Evolutionary conservation across 2,329 filamentous ascomycete species (phyloP), one percentile per base, ranked within the genome.

Genomic region (Gnomoniopsis sp.): DNA sequence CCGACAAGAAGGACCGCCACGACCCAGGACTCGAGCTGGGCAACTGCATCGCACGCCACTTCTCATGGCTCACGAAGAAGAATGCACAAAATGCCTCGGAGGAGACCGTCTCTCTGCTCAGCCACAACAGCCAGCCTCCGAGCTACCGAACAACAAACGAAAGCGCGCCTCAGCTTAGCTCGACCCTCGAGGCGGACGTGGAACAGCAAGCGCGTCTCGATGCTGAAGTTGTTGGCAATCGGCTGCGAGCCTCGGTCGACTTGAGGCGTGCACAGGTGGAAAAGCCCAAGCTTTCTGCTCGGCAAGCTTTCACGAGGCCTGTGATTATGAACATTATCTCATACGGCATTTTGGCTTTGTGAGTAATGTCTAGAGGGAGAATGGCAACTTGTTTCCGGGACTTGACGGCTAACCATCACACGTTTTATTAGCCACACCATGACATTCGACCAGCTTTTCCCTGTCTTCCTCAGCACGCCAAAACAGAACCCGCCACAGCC

Each of bases 261-360:
- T 12, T 62, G 65, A 19, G 66, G 64, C n/a, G 62, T 77, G 47
- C 72, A 77, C 53, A 85, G 41, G 44, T 46, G 12, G 59, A 62
- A 7, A 62, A 62, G 60, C 23, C 43, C 41, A 56, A 36, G 43
- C 11, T 21, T 44, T 56, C 63, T 65, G 66, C 58, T 52, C 48
- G 58, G 7, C 49, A 83, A 67, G 88, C 87, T 10, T 97, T 98
- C 72, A 96, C 91, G 14, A 86, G 80, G 69, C 90, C 93, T 52
- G 90, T 98, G 57, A 79, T 96, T 61, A 79, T 96, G 69, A 93
- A 93, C 69, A 96, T 97, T 63, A 76, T 93, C 58, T 91, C 90
- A 54, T 96, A 96, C 70, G 93, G 93, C 48, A 91, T 98, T 67
- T 79, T 98, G 60, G 93, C 93, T 64, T 97, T 96, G 92, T 96